phyloP scores from a whole-genome alignment of 106 monocot genomes.

The Posidonia australis region DNA sequence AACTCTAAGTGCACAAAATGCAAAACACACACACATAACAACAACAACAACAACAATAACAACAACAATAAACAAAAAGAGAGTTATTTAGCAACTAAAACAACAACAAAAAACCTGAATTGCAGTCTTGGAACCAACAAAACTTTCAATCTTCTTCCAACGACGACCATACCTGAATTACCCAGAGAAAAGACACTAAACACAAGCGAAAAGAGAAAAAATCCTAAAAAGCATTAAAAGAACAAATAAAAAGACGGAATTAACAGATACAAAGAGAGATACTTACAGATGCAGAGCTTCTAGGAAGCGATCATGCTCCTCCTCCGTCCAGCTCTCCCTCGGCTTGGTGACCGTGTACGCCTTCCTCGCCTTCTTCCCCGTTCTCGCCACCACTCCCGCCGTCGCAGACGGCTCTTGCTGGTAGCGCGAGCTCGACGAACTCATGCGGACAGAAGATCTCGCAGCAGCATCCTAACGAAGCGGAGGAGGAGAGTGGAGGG shows the following conservation, averaged over 20 bases:
- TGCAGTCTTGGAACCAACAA: slow-evolving; percentile 57
- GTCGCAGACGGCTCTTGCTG: neutral
- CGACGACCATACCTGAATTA: slow-evolving; percentile 39
- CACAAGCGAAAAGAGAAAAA: neutral
- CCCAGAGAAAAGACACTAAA: neutral
- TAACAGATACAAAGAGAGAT: neutral
- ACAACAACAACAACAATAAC: too few species aligned
- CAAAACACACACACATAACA: too few species aligned
- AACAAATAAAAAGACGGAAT: neutral
- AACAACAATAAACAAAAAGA: too few species aligned
- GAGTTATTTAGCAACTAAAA: too few species aligned
- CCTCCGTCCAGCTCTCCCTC: slow-evolving; percentile 78
- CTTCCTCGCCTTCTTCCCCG: slow-evolving; percentile 56
- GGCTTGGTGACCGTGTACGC: slow-evolving; percentile 79
- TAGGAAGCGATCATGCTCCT: slow-evolving; percentile 68
- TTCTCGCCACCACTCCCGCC: neutral
- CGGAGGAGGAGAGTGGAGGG: neutral
- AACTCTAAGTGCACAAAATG: too few species aligned
- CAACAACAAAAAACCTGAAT: slow-evolving; percentile 35
- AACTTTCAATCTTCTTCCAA: slow-evolving; percentile 61
- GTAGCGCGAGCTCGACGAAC: neutral
- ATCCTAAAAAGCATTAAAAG: neutral
- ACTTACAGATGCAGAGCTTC: slow-evolving; percentile 64
- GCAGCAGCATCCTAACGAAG: neutral
- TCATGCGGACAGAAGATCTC: neutral